These are phyloP conservation scores for Magnusiomyces magnusii DNA, from an alignment of 1,139 yeast genomes.

Conservation along the genomic window DNA sequence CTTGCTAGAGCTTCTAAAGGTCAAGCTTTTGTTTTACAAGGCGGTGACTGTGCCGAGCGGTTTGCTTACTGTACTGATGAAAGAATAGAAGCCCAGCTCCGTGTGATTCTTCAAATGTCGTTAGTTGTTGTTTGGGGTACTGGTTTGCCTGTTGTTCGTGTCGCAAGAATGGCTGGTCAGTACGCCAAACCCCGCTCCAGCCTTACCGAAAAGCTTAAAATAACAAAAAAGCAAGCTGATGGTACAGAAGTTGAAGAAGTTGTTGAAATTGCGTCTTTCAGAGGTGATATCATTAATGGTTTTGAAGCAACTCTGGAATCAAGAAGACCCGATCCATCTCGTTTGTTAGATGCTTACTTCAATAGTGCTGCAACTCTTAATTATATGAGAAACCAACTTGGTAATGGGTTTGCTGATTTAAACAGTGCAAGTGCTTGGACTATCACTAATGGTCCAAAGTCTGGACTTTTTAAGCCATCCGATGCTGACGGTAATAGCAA, in stretches of 20 bases:
- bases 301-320: constrained; percentile 30
- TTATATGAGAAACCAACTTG: constrained; percentile 34
- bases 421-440: constrained; percentile 19
- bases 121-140: constrained; percentile 39
- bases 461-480: neutral
- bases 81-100: constrained; percentile 37
- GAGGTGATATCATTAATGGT: constrained; percentile 41
- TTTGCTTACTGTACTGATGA: constrained; percentile 40
- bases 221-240: constrained; percentile 16
- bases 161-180: constrained; percentile 42
- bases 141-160: constrained; percentile 36
- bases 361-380: constrained; percentile 42
- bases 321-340: constrained; percentile 37
- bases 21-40: constrained; percentile 39
- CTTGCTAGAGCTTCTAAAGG: constrained; percentile 39
- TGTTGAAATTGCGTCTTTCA: constrained; percentile 30
- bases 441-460: neutral
- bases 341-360: constrained; percentile 39
- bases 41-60: constrained; percentile 43
- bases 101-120: constrained; percentile 39
- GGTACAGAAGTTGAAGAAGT: constrained; percentile 32
- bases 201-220: constrained; percentile 33
- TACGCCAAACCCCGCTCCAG: constrained; percentile 41
- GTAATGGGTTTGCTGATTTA: constrained; percentile 38
- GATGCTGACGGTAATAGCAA: neutral